Conservation (phyloP, 805 yeast species). For the Cyberlindnera xishuangbannaensis region DNA sequence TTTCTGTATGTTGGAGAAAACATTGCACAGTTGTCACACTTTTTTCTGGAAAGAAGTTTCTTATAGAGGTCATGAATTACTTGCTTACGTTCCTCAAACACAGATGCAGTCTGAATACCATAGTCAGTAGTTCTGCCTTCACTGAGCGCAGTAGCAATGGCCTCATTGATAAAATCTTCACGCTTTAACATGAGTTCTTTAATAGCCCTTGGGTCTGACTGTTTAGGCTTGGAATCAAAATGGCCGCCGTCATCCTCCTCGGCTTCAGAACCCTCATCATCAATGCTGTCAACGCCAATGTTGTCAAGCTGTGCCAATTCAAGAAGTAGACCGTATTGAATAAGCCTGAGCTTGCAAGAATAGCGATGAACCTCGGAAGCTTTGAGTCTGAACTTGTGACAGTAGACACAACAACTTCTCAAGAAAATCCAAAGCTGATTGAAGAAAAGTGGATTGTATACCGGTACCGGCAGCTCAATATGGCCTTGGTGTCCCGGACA, state of each 20-base stretch:
- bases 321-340: constrained; percentile 83
- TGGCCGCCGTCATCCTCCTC: constrained; percentile 35
- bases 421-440: constrained; percentile 81
- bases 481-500: constrained; percentile 99
- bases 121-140: constrained; percentile 64
- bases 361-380: constrained; percentile 65
- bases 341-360: constrained; percentile 69
- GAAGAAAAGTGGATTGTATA: constrained; percentile 92
- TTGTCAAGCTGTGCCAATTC: constrained; percentile 74
- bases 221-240: too few relatives aligned
- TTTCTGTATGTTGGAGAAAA: constrained; percentile 90
- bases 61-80: constrained; percentile 71
- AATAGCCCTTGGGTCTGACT: constrained; percentile 32
- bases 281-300: constrained; percentile 36
- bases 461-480: constrained; percentile 92
- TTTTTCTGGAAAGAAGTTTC: constrained; percentile 66
- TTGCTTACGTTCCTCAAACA: constrained; percentile 79
- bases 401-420: constrained; percentile 81
- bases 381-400: constrained; percentile 78
- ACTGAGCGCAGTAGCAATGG: constrained; percentile 66
- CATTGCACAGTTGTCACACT: constrained; percentile 96
- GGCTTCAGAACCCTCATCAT: constrained; percentile 44
- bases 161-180: constrained; percentile 61
- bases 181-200: constrained; percentile 53
- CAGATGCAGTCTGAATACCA: constrained; percentile 79